Percentiles rank a stretch among this genome's conserved stretches.
These are phyloP conservation scores for Diphasiastrum complanatum DNA, from an alignment of 83 land plant species.

Conservation along the genomic window DNA sequence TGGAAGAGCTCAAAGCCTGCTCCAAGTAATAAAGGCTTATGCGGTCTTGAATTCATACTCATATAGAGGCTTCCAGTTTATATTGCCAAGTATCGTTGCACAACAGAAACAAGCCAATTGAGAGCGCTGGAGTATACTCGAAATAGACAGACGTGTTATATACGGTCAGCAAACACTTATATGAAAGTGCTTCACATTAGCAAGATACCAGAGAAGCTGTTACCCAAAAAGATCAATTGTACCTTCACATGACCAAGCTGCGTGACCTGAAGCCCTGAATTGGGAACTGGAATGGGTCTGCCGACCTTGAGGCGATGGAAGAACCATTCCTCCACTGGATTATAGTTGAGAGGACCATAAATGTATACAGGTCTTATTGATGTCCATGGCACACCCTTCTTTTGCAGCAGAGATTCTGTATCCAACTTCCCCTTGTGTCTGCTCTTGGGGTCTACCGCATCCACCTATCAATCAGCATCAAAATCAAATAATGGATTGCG, in stretches of 20 bases:
- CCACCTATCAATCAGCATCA: conserved; percentile 37
- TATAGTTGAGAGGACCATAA: conserved; percentile 95
- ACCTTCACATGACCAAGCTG: conserved; percentile 99
- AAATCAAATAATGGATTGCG: no score
- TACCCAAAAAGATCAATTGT: neutral
- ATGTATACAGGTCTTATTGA: conserved; percentile 97
- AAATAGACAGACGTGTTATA: no score
- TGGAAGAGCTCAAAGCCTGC: no score
- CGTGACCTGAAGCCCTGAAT: conserved; percentile 80
- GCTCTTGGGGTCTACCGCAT: conserved; percentile 98
- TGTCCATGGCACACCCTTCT: conserved; percentile 80
- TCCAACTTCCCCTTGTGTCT: conserved; percentile 99
- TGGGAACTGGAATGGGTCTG: conserved; percentile 91
- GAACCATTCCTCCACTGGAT: conserved; percentile 99
- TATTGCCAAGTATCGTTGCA: no score
- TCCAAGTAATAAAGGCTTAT: no score
- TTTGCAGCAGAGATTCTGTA: conserved; percentile 69
- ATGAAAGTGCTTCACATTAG: no score
- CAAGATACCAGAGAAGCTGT: no score
- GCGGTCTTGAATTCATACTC: no score
- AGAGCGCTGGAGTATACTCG: no score
- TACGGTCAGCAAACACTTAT: no score
- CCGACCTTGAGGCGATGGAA: conserved; percentile 95
- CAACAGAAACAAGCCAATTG: no score
- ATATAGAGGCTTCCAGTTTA: no score